Evolutionary conservation across 306 rosid species (phyloP).

Genomic region (Pyrus betulifolia): DNA sequence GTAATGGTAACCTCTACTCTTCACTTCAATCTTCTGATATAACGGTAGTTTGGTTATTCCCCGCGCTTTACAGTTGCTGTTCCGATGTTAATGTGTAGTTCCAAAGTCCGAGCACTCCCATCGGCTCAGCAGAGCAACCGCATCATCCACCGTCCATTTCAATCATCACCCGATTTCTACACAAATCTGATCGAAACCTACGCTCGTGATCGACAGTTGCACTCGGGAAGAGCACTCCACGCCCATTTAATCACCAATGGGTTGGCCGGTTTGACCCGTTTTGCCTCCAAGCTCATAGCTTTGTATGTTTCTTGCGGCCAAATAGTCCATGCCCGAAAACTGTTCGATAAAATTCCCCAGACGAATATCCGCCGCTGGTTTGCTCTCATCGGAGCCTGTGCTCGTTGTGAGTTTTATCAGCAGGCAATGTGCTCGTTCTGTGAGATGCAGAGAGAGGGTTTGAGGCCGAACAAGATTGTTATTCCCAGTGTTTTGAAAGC

Average conservation of each 20-base stretch:
- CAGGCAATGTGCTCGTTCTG: slow-evolving; percentile 42
- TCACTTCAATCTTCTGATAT: neutral
- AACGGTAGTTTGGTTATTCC: neutral
- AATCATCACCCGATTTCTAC: slow-evolving; percentile 30
- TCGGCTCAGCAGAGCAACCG: neutral
- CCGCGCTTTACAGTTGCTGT: neutral
- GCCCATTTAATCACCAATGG: slow-evolving; percentile 63
- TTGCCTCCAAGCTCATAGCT: slow-evolving; percentile 55
- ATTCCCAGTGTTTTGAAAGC: slow-evolving; percentile 86
- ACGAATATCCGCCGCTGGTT: slow-evolving; percentile 64
- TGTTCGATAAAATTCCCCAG: slow-evolving; percentile 69
- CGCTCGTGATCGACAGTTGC: slow-evolving; percentile 40
- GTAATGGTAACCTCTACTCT: neutral
- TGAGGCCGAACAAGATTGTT: slow-evolving; percentile 35
- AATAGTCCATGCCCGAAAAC: slow-evolving; percentile 37
- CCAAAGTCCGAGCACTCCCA: slow-evolving; percentile 5
- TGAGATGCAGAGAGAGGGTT: slow-evolving; percentile 43
- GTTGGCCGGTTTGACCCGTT: slow-evolving; percentile 29
- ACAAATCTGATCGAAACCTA: slow-evolving; percentile 28
- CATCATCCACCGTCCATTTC: slow-evolving; percentile 27
- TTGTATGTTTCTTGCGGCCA: slow-evolving; percentile 48
- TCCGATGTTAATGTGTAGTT: slow-evolving; percentile 10
- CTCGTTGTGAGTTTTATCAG: slow-evolving; percentile 50
- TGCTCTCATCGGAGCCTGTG: slow-evolving; percentile 49
- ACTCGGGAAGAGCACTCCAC: slow-evolving; percentile 54